A percentile compares a stretch with the other conserved stretches of the same genome.
phyloP scores from a whole-genome alignment of 2,329 filamentous ascomycete species.

The Sporothrix luriei region DNA sequence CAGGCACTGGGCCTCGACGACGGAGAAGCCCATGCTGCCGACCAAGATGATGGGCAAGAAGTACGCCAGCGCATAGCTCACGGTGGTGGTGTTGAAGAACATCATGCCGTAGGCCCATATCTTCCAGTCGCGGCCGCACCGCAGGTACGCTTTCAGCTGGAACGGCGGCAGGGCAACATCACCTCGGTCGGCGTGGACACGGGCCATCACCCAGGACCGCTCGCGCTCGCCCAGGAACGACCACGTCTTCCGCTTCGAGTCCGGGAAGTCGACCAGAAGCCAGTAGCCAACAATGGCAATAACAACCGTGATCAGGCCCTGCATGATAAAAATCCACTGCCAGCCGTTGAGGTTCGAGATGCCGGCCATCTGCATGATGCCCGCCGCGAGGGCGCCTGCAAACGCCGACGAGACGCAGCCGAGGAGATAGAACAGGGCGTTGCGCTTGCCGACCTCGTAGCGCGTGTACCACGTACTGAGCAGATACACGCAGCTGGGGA shows the following conservation, averaged over 20 bases:
- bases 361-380: conserved; percentile 66
- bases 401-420: conserved; percentile 68
- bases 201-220: conserved; percentile 55
- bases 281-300: conserved; percentile 57
- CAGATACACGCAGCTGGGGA: conserved; percentile 70
- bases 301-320: conserved; percentile 57
- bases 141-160: conserved; percentile 51
- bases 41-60: conserved; percentile 76
- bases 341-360: conserved; percentile 54
- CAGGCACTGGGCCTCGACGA: conserved; percentile 68
- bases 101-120: conserved; percentile 65
- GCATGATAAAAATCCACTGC: conserved; percentile 68
- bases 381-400: conserved; percentile 69
- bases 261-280: conserved; percentile 66
- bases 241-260: conserved; percentile 55
- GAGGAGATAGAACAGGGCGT: conserved; percentile 69
- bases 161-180: conserved; percentile 60
- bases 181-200: conserved; percentile 60
- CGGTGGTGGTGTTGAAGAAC: conserved; percentile 68
- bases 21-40: conserved; percentile 63
- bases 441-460: conserved; percentile 70
- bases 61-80: conserved; percentile 75
- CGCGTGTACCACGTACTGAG: conserved; percentile 74
- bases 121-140: conserved; percentile 55
- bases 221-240: conserved; percentile 57